Evolutionary conservation across 2,329 filamentous ascomycete species (phyloP).

Genomic region (Ophiosphaerella narmari): DNA sequence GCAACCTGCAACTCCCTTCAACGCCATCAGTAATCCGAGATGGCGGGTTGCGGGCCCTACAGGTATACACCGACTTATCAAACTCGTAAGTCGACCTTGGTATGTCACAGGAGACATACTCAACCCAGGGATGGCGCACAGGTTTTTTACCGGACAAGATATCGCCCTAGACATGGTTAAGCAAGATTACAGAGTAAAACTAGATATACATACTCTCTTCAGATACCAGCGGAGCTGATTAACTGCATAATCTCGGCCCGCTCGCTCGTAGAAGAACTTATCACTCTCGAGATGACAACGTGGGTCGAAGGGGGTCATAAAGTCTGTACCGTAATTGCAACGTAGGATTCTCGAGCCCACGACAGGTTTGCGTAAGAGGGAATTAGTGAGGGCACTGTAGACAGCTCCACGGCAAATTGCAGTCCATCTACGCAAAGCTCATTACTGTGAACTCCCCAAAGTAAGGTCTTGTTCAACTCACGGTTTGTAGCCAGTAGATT

Average conservation of each 20-base stretch:
- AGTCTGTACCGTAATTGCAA: conserved; percentile 8
- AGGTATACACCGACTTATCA: conserved; percentile 1
- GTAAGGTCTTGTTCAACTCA: background rate
- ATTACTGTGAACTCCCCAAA: background rate
- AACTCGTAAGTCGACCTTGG: background rate
- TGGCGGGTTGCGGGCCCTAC: background rate
- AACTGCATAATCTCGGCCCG: background rate
- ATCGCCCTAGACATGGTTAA: background rate
- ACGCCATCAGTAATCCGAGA: background rate
- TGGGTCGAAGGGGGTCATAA: conserved; percentile 1
- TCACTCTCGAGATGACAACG: conserved; percentile 3
- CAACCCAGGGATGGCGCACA: conserved; percentile 1
- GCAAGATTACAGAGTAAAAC: background rate
- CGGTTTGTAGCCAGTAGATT: conserved; percentile 5
- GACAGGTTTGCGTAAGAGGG: background rate
- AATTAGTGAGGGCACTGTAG: conserved; percentile 7
- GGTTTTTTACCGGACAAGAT: conserved; percentile 1
- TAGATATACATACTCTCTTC: background rate
- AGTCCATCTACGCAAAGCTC: conserved; percentile 6
- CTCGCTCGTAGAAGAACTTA: background rate
- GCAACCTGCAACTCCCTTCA: background rate
- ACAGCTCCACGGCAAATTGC: conserved; percentile 16
- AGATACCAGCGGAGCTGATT: conserved; percentile 8
- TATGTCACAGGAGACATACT: background rate
- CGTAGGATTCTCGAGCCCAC: conserved; percentile 9